phyloP scores from a whole-genome alignment of 1,284 basidiomycete species.

The Leccinum variabile region DNA sequence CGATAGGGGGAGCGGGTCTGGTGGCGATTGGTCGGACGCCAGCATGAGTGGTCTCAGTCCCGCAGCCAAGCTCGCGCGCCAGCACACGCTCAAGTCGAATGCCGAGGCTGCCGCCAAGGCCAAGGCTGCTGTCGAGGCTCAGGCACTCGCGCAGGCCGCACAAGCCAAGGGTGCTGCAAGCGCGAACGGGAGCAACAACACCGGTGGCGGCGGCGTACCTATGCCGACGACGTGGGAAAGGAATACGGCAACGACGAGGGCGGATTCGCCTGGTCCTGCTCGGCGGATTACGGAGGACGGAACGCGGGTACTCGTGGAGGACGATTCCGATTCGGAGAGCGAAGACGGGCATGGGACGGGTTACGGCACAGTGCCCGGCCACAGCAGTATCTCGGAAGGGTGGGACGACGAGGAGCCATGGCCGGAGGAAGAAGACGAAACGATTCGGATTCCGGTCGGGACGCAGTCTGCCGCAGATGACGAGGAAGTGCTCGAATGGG shows the following conservation, averaged over 20 bases:
- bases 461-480: slow-evolving; percentile 45
- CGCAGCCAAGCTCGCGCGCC: slow-evolving; percentile 87
- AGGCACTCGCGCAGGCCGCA: slow-evolving; percentile 42
- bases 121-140: slow-evolving; percentile 54
- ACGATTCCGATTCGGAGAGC: slow-evolving; percentile 63
- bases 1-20: slow-evolving; percentile 54
- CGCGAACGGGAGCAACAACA: slow-evolving; percentile 18
- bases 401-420: slow-evolving; percentile 73
- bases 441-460: slow-evolving; percentile 49
- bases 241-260: slow-evolving; percentile 64
- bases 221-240: slow-evolving; percentile 76
- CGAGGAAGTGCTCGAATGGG: slow-evolving; percentile 70
- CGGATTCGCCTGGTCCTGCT: slow-evolving; percentile 45
- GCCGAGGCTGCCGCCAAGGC: slow-evolving; percentile 78
- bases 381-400: slow-evolving; percentile 50
- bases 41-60: slow-evolving; percentile 83
- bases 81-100: slow-evolving; percentile 84
- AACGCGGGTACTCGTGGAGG: slow-evolving; percentile 65
- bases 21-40: slow-evolving; percentile 52
- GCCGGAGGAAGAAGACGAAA: slow-evolving; percentile 72
- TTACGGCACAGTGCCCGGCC: slow-evolving; percentile 20
- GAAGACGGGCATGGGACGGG: slow-evolving; percentile 43
- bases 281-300: slow-evolving; percentile 64
- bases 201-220: slow-evolving; percentile 32
- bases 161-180: slow-evolving; percentile 38